phyloP scores from a whole-genome alignment of 2,329 filamentous ascomycete genomes.

The Talaromyces sp. region DNA sequence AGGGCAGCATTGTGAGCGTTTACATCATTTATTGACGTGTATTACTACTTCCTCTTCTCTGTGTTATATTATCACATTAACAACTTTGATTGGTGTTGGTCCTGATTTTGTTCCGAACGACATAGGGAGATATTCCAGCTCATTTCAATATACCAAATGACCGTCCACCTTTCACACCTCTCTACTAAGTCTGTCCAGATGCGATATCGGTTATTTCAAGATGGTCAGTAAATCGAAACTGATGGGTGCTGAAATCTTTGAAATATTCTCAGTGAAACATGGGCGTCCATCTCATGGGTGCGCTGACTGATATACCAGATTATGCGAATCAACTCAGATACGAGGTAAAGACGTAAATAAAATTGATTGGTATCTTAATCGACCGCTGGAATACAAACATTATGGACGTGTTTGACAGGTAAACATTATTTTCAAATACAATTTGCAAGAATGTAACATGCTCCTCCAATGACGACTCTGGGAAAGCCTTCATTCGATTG shows the following conservation, averaged over 20 bases:
- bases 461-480: neutral
- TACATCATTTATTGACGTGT: conserved; percentile 1
- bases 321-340: neutral
- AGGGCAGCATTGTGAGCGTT: conserved; percentile 5
- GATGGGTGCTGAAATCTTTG: too few species aligned
- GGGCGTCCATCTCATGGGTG: too few species aligned
- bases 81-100: neutral
- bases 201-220: too few species aligned
- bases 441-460: conserved; percentile 5
- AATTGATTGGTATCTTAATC: conserved; percentile 11
- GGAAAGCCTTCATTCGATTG: neutral
- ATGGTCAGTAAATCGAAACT: too few species aligned
- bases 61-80: neutral
- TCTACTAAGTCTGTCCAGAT: too few species aligned
- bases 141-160: neutral
- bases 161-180: neutral
- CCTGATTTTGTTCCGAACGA: neutral
- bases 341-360: neutral
- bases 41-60: conserved; percentile 4
- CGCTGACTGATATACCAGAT: too few species aligned
- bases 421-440: conserved; percentile 12
- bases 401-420: conserved; percentile 2
- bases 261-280: too few species aligned
- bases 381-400: conserved; percentile 11
- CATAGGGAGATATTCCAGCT: neutral